Percentiles rank a stretch among this genome's conserved stretches.
Conservation (phyloP, 352 stramenopile species). For the Globisporangium emineosum region DNA sequence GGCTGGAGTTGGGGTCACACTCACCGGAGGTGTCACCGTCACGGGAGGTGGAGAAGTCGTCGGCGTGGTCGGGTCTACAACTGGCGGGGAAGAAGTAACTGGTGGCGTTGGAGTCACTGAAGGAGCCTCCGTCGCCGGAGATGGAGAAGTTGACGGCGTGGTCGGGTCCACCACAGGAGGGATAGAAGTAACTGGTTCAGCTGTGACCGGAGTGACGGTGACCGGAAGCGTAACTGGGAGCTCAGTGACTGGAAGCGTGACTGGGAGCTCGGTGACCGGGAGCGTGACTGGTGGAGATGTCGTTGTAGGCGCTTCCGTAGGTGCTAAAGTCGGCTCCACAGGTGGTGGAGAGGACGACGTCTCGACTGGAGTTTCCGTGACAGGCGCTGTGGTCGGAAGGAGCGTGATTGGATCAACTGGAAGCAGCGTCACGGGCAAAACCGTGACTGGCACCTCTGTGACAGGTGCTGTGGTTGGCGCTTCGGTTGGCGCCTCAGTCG, state of each 20-base stretch:
- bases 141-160: neutral
- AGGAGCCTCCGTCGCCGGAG: conserved; percentile 17
- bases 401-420: conserved; percentile 15
- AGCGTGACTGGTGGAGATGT: conserved; percentile 14
- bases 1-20: conserved; percentile 3
- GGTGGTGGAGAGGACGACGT: neutral
- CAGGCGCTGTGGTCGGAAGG: conserved; percentile 12
- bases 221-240: neutral
- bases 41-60: conserved; percentile 9
- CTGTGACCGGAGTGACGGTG: neutral
- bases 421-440: neutral
- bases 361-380: neutral
- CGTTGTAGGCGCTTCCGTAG: conserved; percentile 20
- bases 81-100: neutral
- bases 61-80: neutral
- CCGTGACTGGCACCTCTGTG: conserved; percentile 10
- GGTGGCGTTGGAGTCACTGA: neutral
- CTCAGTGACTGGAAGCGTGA: too few species aligned
- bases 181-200: neutral
- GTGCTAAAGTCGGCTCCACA: conserved; percentile 3
- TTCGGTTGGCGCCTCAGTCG: conserved; percentile 11
- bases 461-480: conserved; percentile 8
- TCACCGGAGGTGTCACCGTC: conserved; percentile 9
- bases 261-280: too few species aligned
- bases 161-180: neutral